Conservation (phyloP, 129 eudicot genomes). For the Saussurea involucrata region DNA sequence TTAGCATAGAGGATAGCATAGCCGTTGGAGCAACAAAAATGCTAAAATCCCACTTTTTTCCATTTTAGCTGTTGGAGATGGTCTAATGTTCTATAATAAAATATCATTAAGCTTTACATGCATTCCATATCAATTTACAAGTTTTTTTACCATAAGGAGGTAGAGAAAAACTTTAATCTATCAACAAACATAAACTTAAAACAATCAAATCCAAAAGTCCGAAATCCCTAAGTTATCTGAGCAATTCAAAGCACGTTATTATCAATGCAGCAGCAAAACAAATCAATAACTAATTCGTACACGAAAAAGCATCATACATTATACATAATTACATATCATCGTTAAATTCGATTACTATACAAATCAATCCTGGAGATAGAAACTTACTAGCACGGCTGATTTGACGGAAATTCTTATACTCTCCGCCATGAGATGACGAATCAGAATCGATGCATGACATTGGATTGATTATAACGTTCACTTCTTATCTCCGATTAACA, state of each 20-base stretch:
- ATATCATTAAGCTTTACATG: background rate
- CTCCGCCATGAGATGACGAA: conserved; percentile 55
- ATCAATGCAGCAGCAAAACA: conserved; percentile 7
- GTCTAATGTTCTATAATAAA: background rate
- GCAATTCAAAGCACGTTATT: conserved; percentile 3
- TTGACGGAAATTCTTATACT: conserved; percentile 80
- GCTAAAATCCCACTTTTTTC: too few relatives aligned
- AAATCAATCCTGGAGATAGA: background rate
- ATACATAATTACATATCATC: background rate
- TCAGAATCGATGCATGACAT: conserved; percentile 74
- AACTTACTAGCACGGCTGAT: conserved; percentile 77
- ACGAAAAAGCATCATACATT: background rate
- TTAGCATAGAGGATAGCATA: too few relatives aligned
- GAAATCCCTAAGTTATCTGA: background rate
- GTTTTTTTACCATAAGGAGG: background rate
- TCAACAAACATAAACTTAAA: background rate
- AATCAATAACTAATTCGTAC: conserved; percentile 18
- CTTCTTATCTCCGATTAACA: background rate
- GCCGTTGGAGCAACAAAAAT: too few relatives aligned
- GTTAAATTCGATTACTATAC: background rate
- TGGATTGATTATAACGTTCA: conserved; percentile 8
- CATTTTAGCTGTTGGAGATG: too few relatives aligned
- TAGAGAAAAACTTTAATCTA: background rate
- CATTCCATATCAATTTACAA: conserved; percentile 1
- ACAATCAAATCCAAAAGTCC: background rate